Conservation (phyloP, 208 protist species). For the Trypanosoma boissoni region DNA sequence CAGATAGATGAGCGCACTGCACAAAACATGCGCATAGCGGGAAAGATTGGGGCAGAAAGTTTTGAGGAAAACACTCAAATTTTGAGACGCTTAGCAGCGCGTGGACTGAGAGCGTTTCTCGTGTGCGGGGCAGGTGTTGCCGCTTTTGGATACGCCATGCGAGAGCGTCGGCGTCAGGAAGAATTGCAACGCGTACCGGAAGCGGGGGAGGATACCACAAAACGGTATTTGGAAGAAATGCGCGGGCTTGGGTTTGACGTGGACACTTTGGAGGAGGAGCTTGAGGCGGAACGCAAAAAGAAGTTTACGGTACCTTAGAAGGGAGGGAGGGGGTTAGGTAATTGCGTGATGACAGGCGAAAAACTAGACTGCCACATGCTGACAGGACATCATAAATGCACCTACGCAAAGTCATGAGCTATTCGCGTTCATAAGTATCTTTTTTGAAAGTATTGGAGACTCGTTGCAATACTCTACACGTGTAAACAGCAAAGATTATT, state of each 20-base stretch:
- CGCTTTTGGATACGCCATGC: conserved; percentile 50
- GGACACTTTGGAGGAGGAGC: conserved; percentile 76
- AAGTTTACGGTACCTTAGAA: conserved; percentile 11
- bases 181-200: neutral
- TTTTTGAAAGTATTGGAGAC: no score
- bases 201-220: conserved; percentile 46
- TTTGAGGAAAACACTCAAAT: conserved; percentile 83
- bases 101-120: conserved; percentile 63
- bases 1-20: conserved; percentile 41
- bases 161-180: conserved; percentile 11
- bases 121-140: conserved; percentile 52
- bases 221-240: conserved; percentile 81
- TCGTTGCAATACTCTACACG: no score
- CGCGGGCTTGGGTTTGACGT: conserved; percentile 80
- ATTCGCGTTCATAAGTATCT: no score
- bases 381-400: no score
- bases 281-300: conserved; percentile 36
- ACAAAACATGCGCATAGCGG: conserved; percentile 51
- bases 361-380: neutral
- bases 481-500: no score
- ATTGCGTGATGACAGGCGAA: neutral
- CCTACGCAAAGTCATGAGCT: no score
- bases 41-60: conserved; percentile 50
- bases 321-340: neutral
- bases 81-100: conserved; percentile 55